Base-by-base conservation (phyloP, 1,284 basidiomycete genomes). In the Ustilago nuda region DNA sequence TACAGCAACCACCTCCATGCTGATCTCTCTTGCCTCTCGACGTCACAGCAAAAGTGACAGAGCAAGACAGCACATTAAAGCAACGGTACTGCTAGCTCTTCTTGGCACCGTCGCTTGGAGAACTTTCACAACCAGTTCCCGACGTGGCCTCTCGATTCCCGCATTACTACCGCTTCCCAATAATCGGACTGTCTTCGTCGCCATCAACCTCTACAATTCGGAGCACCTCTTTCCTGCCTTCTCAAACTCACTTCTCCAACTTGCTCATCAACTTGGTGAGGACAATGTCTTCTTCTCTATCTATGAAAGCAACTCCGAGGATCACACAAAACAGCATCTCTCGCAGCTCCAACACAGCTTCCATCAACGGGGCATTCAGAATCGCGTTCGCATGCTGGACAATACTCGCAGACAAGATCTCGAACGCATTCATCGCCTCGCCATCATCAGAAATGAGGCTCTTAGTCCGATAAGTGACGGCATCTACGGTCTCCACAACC, bases 201-300 rank as follows among this genome's bases (percentile, higher is more conserved):
- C 72, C 5, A 68, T 69, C 57, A 74, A 81, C 51, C 63, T 82
- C 27, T 76, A 77, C 73, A 79, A 82, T 53, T 72, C 69, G 4
- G 76, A 82, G 53, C 52, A 65, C 30, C 69, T 82, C 39, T 69
- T 82, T 17, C 80, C 80, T n/a, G 56, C 58, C 32, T 82, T 75
- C 53, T 65, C 66, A 19, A 17, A 66, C 13, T 64, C 71, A 8
- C 55, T 82, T 12, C 58, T 80, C 50, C 46, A 65, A 19, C 39
- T 79, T 19, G 64, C 69, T 12, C 48, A 76, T 5, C 66, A 54
- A 8, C 86, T 90, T 35, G 90, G 90, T 15, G 76, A 84, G 3
- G 85, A 87, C 41, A 89, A 89, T 52, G 88, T 89, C 17, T 90
- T 87, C 74, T 84, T 90, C 8, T 90, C 89, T 27, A 86, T 90